Conservation (phyloP, 1,284 basidiomycete genomes). For the Puccinia coronata region DNA sequence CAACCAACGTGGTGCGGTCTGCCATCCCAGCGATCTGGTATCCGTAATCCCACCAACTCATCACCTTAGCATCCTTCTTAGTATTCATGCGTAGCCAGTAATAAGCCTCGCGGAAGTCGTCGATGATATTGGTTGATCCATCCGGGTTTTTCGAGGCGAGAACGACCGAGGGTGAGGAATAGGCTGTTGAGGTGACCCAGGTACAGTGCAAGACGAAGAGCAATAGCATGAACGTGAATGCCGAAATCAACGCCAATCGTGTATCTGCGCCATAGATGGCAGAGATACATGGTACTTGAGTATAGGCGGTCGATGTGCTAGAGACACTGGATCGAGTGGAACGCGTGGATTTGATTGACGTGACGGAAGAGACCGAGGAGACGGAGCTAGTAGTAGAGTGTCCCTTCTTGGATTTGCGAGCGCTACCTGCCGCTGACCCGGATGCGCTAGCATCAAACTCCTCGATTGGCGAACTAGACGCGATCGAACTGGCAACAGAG, state of each 20-base stretch:
- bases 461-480: constrained; percentile 56
- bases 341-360: constrained; percentile 62
- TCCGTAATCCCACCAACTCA: constrained; percentile 99
- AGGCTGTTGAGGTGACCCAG: constrained; percentile 90
- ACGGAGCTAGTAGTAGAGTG: constrained; percentile 51
- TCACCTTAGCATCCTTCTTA: constrained; percentile 82
- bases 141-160: constrained; percentile 78
- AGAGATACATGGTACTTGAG: constrained; percentile 56
- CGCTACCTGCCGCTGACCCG: constrained; percentile 48
- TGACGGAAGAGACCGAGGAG: constrained; percentile 56
- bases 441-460: constrained; percentile 53
- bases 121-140: constrained; percentile 91
- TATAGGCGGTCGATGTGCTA: constrained; percentile 52
- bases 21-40: constrained; percentile 99
- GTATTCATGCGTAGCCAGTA: constrained; percentile 99
- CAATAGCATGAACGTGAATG: constrained; percentile 74
- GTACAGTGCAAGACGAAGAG: constrained; percentile 76
- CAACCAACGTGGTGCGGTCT: constrained; percentile 91
- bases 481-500: constrained; percentile 56
- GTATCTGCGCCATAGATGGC: constrained; percentile 86
- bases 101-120: constrained; percentile 99
- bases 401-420: constrained; percentile 31
- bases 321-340: constrained; percentile 55
- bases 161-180: constrained; percentile 97
- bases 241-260: constrained; percentile 73